Conservation (phyloP, 1,284 basidiomycete species). For the Ganoderma meredithae region DNA sequence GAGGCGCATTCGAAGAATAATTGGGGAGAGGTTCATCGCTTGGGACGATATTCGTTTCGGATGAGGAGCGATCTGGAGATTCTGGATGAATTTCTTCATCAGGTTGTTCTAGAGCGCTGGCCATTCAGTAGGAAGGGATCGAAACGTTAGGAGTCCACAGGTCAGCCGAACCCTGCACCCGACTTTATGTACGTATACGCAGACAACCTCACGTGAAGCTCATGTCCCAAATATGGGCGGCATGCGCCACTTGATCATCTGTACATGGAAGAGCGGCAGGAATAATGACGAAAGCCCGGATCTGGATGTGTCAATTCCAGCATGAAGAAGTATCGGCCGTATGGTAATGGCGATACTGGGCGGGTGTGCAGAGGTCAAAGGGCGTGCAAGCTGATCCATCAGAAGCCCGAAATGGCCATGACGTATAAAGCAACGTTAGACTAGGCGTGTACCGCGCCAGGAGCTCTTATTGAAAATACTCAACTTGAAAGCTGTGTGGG, state of each 20-base stretch:
- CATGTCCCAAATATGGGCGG: background rate
- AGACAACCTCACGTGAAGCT: background rate
- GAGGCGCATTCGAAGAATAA: slow-evolving; percentile 8
- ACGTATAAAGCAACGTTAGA: background rate
- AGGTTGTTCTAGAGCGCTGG: background rate
- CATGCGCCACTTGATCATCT: background rate
- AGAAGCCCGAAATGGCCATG: background rate
- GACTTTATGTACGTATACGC: background rate
- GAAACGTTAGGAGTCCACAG: background rate
- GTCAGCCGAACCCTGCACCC: background rate
- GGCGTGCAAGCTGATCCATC: background rate
- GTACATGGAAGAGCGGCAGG: background rate
- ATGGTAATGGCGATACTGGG: background rate
- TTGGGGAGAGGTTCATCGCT: slow-evolving; percentile 9
- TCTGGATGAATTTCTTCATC: background rate
- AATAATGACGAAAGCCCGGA: background rate
- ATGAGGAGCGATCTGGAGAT: background rate
- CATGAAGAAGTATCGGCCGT: background rate
- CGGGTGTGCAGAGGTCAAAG: background rate
- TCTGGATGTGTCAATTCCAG: background rate
- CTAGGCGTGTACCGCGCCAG: background rate
- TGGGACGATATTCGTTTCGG: background rate
- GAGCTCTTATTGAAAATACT: background rate
- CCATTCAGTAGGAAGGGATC: background rate
- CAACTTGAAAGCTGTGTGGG: background rate